Conservation (phyloP, 345 rosid genomes). For the Diplotaxis tenuifolia region DNA sequence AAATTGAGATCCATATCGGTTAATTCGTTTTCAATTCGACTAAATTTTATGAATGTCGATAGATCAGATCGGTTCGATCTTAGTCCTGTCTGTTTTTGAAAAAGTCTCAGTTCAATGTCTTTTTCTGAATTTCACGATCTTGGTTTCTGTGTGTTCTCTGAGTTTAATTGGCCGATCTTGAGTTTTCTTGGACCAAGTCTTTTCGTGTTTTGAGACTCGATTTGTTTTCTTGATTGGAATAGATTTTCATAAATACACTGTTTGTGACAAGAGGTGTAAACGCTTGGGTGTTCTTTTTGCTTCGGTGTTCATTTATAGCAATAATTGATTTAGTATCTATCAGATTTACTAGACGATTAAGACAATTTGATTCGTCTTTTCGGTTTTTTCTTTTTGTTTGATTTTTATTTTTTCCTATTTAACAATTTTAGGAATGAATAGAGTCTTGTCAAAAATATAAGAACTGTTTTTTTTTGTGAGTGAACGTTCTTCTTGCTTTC, state of each 20-base stretch:
- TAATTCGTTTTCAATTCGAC: not conserved
- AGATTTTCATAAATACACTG: not conserved
- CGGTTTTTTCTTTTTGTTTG: too few relatives aligned
- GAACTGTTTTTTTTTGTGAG: too few relatives aligned
- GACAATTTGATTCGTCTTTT: not conserved
- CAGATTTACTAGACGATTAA: not conserved
- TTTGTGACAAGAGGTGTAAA: not conserved
- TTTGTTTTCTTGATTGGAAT: not conserved
- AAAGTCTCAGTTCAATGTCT: too few relatives aligned
- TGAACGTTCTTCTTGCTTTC: too few relatives aligned
- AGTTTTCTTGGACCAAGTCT: not conserved
- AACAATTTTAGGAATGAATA: too few relatives aligned
- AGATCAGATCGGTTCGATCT: not conserved
- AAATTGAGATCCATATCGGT: constrained; percentile 20
- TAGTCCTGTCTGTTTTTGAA: not conserved
- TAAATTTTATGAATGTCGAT: not conserved
- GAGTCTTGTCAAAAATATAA: too few relatives aligned
- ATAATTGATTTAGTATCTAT: not conserved
- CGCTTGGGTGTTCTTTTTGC: not conserved
- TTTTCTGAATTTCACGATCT: too few relatives aligned
- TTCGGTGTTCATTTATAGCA: not conserved
- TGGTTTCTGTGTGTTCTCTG: not conserved
- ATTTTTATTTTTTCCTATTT: not conserved
- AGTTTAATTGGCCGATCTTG: not conserved
- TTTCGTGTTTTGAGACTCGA: not conserved